These are phyloP conservation scores for Ascochyta fabae DNA, from an alignment of 2,329 filamentous ascomycete species.

Conservation along the genomic window DNA sequence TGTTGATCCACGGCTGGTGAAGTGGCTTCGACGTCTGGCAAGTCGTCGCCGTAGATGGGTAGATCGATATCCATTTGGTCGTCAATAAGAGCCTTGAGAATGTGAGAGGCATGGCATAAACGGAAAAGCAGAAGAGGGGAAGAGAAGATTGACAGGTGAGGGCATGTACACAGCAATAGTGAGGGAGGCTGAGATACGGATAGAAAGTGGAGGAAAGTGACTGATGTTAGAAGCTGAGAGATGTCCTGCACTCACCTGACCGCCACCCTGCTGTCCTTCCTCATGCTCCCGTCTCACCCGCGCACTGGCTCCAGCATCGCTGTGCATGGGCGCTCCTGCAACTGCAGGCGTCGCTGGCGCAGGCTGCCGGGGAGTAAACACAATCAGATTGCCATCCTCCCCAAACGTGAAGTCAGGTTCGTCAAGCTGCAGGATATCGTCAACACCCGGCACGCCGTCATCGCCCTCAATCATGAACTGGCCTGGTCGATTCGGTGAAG, in stretches of 20 bases:
- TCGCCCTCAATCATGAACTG: conserved; percentile 53
- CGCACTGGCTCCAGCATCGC: conserved; percentile 47
- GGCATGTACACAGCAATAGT: conserved; percentile 6
- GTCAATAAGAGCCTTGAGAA: conserved; percentile 26
- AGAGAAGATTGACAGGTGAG: conserved; percentile 7
- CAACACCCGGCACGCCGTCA: conserved; percentile 46
- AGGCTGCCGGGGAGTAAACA: conserved; percentile 43
- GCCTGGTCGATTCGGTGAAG: conserved; percentile 51
- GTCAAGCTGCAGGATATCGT: conserved; percentile 50
- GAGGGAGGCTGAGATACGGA: not conserved
- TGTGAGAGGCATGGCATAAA: conserved; percentile 12
- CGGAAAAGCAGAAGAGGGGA: not conserved
- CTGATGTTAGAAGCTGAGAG: not conserved
- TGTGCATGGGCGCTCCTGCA: conserved; percentile 23
- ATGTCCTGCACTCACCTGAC: conserved; percentile 45
- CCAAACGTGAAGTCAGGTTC: conserved; percentile 68
- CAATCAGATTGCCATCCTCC: conserved; percentile 65
- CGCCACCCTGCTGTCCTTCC: conserved; percentile 44
- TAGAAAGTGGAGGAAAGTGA: not conserved
- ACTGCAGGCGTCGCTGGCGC: conserved; percentile 23
- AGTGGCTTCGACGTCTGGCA: conserved; percentile 41
- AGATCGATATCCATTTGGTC: conserved; percentile 41
- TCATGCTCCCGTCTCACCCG: conserved; percentile 53
- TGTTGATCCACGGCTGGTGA: conserved; percentile 24
- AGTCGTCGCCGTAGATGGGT: conserved; percentile 42